These are phyloP conservation scores for Alternaria tenuissima DNA, from an alignment of 2,329 filamentous ascomycete species.

Conservation along the genomic window DNA sequence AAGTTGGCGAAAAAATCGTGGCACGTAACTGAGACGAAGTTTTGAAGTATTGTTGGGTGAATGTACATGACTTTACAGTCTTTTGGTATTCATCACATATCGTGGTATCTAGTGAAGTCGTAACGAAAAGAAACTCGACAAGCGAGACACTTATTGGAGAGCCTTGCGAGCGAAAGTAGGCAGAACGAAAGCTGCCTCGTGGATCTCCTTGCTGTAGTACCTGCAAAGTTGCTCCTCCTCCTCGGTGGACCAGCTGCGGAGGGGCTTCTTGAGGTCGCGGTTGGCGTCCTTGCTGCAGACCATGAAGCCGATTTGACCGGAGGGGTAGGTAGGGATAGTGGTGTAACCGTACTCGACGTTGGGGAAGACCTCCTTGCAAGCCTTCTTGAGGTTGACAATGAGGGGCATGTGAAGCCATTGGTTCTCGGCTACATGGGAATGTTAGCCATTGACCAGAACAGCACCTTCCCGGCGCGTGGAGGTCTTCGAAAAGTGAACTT, in stretches of 20 bases:
- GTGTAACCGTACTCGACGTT: constrained; percentile 98
- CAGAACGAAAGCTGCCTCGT: constrained; percentile 91
- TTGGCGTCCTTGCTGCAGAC: constrained; percentile 95
- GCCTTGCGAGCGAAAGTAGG: constrained; percentile 91
- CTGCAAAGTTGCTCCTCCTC: constrained; percentile 92
- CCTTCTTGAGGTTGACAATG: constrained; percentile 94
- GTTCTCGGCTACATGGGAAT: constrained; percentile 79
- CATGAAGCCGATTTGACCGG: constrained; percentile 99
- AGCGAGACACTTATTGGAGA: constrained; percentile 52
- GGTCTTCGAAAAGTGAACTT: constrained; percentile 21
- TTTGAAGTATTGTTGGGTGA: neutral
- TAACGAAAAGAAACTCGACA: constrained; percentile 23
- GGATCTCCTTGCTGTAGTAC: constrained; percentile 98
- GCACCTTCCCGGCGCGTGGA: constrained; percentile 27
- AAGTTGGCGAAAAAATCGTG: neutral
- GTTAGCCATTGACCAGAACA: constrained; percentile 35
- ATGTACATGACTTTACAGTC: constrained; percentile 24
- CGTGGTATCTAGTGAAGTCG: constrained; percentile 45
- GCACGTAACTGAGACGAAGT: neutral
- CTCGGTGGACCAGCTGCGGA: constrained; percentile 81
- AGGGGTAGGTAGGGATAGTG: constrained; percentile 98
- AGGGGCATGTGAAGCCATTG: constrained; percentile 97
- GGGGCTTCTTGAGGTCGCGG: constrained; percentile 82
- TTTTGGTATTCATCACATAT: constrained; percentile 36
- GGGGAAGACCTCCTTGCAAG: constrained; percentile 96